Percentiles rank a stretch among this genome's conserved stretches.
phyloP scores from a whole-genome alignment of 768 basidiomycete species.

The Hypholoma sublateritium region DNA sequence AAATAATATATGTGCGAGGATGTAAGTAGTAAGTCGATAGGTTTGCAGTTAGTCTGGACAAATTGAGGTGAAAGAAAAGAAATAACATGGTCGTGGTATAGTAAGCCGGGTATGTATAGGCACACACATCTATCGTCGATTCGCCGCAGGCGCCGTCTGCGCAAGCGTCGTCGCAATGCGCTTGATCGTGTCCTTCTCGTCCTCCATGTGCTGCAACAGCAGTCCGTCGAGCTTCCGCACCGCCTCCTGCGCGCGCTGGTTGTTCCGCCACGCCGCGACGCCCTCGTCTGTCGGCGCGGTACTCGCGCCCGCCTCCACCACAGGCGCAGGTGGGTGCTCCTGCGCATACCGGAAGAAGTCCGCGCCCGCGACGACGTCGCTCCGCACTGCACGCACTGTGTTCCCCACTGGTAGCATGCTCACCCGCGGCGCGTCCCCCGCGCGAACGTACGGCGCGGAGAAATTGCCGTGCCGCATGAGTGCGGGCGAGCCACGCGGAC shows the following conservation, averaged over 20 bases:
- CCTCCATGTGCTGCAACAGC: slow-evolving; percentile 79
- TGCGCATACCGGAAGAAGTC: slow-evolving; percentile 49
- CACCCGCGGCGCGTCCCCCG: slow-evolving; percentile 30
- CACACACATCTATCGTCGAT: slow-evolving; percentile 7
- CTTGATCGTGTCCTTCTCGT: slow-evolving; percentile 78
- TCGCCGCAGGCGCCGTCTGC: slow-evolving; percentile 18
- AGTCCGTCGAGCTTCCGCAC: slow-evolving; percentile 73
- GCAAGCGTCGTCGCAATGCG: slow-evolving; percentile 59
- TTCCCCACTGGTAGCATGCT: slow-evolving; percentile 52
- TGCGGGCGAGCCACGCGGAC: slow-evolving; percentile 31
- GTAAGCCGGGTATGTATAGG: slow-evolving; percentile 4
- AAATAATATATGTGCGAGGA: slow-evolving; percentile 5
- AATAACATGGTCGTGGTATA: slow-evolving; percentile 7
- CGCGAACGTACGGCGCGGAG: slow-evolving; percentile 62
- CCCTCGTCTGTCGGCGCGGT: slow-evolving; percentile 28
- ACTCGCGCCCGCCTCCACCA: slow-evolving; percentile 14
- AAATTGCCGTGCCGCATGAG: slow-evolving; percentile 69
- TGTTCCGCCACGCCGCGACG: slow-evolving; percentile 32
- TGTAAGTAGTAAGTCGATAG: slow-evolving; percentile 4
- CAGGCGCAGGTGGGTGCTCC: slow-evolving; percentile 32
- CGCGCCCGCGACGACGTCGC: slow-evolving; percentile 39
- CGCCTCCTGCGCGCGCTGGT: slow-evolving; percentile 53
- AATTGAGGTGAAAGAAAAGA: too few species aligned
- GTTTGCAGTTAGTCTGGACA: too few species aligned
- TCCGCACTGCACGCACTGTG: slow-evolving; percentile 29